phyloP scores from a whole-genome alignment of 805 yeast genomes.

The Saturnispora halmiae region DNA sequence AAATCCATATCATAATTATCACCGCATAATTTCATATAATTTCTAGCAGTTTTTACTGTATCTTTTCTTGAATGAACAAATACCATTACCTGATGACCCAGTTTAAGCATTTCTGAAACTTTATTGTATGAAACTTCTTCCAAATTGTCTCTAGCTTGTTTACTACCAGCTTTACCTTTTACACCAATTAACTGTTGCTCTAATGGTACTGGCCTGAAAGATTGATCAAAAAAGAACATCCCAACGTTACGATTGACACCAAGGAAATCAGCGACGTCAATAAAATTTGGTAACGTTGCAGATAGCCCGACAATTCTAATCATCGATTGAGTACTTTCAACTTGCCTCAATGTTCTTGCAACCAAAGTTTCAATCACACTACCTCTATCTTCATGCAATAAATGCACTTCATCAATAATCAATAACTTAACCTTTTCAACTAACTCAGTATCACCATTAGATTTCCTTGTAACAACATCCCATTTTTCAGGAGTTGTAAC shows the following conservation, averaged over 20 bases:
- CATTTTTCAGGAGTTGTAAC: slow-evolving; percentile 96
- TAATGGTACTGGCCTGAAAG: slow-evolving; percentile 89
- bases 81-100: slow-evolving; percentile 88
- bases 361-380: slow-evolving; percentile 93
- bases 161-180: slow-evolving; percentile 73
- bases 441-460: slow-evolving; percentile 78
- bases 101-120: slow-evolving; percentile 51
- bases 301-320: slow-evolving; percentile 90
- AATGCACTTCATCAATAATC: slow-evolving; percentile 93
- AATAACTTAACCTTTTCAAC: slow-evolving; percentile 76
- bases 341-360: slow-evolving; percentile 90
- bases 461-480: slow-evolving; percentile 95
- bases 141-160: slow-evolving; percentile 58
- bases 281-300: slow-evolving; percentile 85
- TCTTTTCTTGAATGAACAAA: slow-evolving; percentile 95
- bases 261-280: slow-evolving; percentile 90
- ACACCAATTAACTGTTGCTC: slow-evolving; percentile 85
- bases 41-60: slow-evolving; percentile 73
- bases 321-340: slow-evolving; percentile 88
- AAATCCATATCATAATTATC: slow-evolving; percentile 45
- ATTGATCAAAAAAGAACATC: slow-evolving; percentile 87
- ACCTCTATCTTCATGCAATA: slow-evolving; percentile 95
- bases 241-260: slow-evolving; percentile 88
- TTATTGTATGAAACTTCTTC: slow-evolving; percentile 74
- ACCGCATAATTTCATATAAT: slow-evolving; percentile 59